Evolutionary conservation across 148 eudicot species (phyloP), one percentile per base, ranked within the genome.

Genomic region (Rhododendron molle): DNA sequence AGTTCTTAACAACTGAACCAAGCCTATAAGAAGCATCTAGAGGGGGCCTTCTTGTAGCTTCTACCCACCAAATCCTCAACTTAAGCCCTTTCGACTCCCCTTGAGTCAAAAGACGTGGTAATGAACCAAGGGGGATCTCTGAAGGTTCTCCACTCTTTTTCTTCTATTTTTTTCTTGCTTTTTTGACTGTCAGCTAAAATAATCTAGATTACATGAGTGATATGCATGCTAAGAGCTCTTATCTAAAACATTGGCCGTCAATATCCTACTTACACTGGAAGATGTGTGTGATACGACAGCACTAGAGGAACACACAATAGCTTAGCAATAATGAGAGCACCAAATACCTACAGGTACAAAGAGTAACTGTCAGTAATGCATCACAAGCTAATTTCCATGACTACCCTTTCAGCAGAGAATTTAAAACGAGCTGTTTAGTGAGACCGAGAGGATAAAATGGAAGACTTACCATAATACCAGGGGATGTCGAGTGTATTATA

Each of bases 241-340:
- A 38, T 21, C 62, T 71, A 62, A 52, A 71, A 79, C 32, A 82
- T 34, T 62, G 74, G 44, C 69, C 14, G 20, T 54, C 46, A 23
- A 30, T 77, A 71, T 21, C 81, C 7, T 82, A 88, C 96, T 90
- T 92, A 97, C 99, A 97, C 98, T 85, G 99, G 99, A 81, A 97
- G 94, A 85, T 97, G 99, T 21, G 99, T 97, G 87, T 97, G 98
- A 90, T 95, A 97, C 28, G 99, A 97, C 98, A 97, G 95, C 90
- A 97, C 98, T 82, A 95, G 88, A 13, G 98, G 99, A 83, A 95
- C 98, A 83, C 86, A 92, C 84, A 97, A 83, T 86, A 97, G 88
- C 90, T 97, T 94, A 52, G 98, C 98, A 85, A 97, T 97, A 87
- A 91, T 85, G 49, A 95, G 98, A 36, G 98, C 98, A 76, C 99